phyloP scores from a whole-genome alignment of 306 rosid genomes.

The Dryas octopetala region DNA sequence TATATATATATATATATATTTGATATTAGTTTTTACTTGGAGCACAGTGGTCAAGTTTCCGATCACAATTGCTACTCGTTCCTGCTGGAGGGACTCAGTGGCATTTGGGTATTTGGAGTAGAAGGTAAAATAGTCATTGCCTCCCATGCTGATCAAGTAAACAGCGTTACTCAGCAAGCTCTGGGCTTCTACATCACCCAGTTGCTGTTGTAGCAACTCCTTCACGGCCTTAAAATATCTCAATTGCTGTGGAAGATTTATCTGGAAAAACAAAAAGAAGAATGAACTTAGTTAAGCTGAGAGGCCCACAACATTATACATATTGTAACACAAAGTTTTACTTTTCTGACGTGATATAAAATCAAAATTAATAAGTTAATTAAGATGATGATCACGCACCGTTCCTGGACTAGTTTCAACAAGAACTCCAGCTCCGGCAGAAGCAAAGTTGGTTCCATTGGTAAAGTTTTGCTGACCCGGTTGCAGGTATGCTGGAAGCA shows the following conservation, averaged over 20 bases:
- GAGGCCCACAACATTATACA: too few species aligned
- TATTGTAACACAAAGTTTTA: too few species aligned
- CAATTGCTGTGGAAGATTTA: not conserved
- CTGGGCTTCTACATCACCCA: not conserved
- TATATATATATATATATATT: too few species aligned
- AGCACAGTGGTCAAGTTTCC: not conserved
- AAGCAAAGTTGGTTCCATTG: conserved; percentile 64
- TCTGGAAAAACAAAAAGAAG: not conserved
- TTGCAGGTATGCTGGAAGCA: conserved; percentile 44
- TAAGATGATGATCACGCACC: not conserved
- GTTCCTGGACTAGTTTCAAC: conserved; percentile 7
- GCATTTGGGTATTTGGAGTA: not conserved
- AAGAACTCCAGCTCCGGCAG: conserved; percentile 60
- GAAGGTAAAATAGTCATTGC: conserved; percentile 5
- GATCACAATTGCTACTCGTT: conserved; percentile 14
- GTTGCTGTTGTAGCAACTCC: not conserved
- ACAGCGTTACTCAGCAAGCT: not conserved
- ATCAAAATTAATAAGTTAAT: too few species aligned
- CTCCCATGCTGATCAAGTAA: conserved; percentile 12
- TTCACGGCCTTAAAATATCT: not conserved
- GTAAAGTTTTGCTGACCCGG: conserved; percentile 35
- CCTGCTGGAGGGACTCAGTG: not conserved
- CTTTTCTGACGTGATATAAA: too few species aligned
- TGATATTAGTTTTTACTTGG: not conserved
- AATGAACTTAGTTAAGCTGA: too few species aligned